These are phyloP conservation scores for Colletotrichum limetticola DNA, from an alignment of 2,329 filamentous ascomycete species.

Conservation along the genomic window DNA sequence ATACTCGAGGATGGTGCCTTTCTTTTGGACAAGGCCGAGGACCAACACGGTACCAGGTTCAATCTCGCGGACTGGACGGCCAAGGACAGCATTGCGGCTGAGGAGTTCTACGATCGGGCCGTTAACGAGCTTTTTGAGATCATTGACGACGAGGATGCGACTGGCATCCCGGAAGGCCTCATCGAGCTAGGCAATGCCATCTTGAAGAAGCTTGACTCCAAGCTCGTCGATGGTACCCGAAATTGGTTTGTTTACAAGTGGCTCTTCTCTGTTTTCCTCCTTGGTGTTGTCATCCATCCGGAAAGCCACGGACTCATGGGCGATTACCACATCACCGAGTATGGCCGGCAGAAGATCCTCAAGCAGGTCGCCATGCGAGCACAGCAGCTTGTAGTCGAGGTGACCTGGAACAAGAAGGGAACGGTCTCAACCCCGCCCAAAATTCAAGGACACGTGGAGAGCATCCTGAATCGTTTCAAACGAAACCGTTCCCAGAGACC, in stretches of 20 bases:
- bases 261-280: constrained; percentile 89
- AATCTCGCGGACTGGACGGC: constrained; percentile 79
- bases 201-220: constrained; percentile 78
- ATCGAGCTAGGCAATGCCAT: constrained; percentile 88
- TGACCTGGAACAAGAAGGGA: constrained; percentile 75
- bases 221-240: constrained; percentile 78
- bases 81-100: constrained; percentile 83
- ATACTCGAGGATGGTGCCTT: constrained; percentile 94
- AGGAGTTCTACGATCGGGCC: constrained; percentile 88
- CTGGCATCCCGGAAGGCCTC: constrained; percentile 87
- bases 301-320: constrained; percentile 84
- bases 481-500: constrained; percentile 60
- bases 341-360: constrained; percentile 84
- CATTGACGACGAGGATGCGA: constrained; percentile 84
- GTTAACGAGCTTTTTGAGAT: constrained; percentile 86
- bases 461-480: constrained; percentile 73
- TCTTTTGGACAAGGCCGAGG: constrained; percentile 85
- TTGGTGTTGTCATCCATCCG: constrained; percentile 86
- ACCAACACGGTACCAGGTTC: constrained; percentile 77
- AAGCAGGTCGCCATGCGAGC: constrained; percentile 84
- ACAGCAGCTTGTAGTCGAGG: constrained; percentile 82
- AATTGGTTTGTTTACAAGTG: constrained; percentile 90
- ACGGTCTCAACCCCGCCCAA: constrained; percentile 71
- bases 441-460: constrained; percentile 77
- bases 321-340: constrained; percentile 92